These are phyloP conservation scores for Pseudisothecium myosuroides DNA, from an alignment of 225 moss, liverwort and hornwort genomes.

Conservation along the genomic window DNA sequence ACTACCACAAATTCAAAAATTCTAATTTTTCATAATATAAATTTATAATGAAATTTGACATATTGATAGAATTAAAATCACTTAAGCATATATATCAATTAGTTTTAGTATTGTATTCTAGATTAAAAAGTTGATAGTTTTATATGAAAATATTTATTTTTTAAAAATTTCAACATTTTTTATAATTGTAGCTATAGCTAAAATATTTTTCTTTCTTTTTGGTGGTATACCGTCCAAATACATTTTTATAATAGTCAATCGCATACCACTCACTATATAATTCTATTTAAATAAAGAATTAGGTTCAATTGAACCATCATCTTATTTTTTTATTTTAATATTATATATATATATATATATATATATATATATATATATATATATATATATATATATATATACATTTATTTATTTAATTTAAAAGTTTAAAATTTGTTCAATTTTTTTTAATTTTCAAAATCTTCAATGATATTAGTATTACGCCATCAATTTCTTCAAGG, in stretches of 20 bases:
- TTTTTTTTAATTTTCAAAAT: background rate
- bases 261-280: rapidly evolving
- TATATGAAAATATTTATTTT: background rate
- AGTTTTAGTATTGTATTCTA: rapidly evolving
- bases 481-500: background rate
- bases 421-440: too few species aligned
- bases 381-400: too few species aligned
- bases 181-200: too few species aligned
- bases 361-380: too few species aligned
- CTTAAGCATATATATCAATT: too few species aligned
- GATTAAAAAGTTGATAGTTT: background rate
- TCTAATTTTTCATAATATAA: background rate
- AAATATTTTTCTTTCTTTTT: too few species aligned
- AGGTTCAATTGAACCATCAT: background rate
- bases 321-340: background rate
- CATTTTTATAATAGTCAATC: background rate
- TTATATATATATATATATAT: too few species aligned
- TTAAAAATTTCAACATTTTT: background rate
- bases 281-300: background rate
- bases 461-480: background rate
- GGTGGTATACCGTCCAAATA: background rate
- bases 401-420: too few species aligned
- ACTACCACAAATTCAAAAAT: background rate
- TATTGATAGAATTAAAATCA: background rate
- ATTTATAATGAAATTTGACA: background rate